These are phyloP conservation scores for Larix sibirica DNA, from an alignment of 83 land plant species.

Conservation along the genomic window DNA sequence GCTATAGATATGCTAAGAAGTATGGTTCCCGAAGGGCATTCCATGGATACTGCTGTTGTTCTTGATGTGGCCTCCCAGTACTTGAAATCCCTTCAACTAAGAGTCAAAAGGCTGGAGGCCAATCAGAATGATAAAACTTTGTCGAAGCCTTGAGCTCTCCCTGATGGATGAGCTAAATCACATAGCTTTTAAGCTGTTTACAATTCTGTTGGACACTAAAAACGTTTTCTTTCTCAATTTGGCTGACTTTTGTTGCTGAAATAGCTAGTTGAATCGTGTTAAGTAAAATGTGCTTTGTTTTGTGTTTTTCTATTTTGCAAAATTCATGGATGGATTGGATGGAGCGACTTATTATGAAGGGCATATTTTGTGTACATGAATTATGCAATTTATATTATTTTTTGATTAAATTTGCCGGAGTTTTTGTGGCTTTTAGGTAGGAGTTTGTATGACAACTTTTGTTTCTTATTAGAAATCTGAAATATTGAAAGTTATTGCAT, in stretches of 20 bases:
- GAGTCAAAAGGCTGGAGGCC: conserved; percentile 50
- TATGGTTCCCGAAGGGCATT: conserved; percentile 53
- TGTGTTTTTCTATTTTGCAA: neutral
- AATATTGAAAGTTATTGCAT: too few relatives aligned
- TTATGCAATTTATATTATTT: too few relatives aligned
- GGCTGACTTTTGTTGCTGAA: neutral
- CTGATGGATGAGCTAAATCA: neutral
- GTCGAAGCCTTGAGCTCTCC: neutral
- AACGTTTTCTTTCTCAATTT: neutral
- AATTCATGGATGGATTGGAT: too few relatives aligned
- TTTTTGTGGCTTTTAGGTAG: too few relatives aligned
- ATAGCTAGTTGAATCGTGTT: neutral
- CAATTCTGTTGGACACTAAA: neutral
- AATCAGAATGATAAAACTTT: neutral
- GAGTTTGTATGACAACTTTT: too few relatives aligned
- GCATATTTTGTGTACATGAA: too few relatives aligned
- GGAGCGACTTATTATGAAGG: too few relatives aligned
- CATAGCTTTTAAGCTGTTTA: neutral
- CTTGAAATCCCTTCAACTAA: conserved; percentile 59
- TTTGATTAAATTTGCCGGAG: too few relatives aligned
- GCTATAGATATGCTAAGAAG: conserved; percentile 47
- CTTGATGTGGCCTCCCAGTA: conserved; percentile 64
- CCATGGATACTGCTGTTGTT: conserved; percentile 48
- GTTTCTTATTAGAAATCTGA: too few relatives aligned
- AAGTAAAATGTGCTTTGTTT: neutral